Percentiles rank a stretch among this genome's conserved stretches.
Conservation (phyloP, 345 rosid species). For the Hibiscus trionum region DNA sequence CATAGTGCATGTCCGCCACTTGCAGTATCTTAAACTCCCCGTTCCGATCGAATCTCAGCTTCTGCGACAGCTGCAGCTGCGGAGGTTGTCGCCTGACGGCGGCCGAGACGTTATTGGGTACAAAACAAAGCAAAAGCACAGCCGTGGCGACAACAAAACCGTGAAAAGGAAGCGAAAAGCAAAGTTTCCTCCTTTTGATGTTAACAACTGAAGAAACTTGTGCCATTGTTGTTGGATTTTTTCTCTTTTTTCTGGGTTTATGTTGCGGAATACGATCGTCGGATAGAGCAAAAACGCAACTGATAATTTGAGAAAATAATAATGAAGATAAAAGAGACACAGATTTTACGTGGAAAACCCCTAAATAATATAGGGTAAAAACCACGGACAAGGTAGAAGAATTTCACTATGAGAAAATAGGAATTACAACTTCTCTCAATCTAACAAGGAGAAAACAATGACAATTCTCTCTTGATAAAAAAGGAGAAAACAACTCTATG, state of each 20-base stretch:
- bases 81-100: constrained; percentile 11
- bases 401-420: too few relatives aligned
- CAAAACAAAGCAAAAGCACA: constrained; percentile 17
- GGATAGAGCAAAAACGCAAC: too few relatives aligned
- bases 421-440: too few relatives aligned
- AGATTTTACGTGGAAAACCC: too few relatives aligned
- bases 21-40: constrained; percentile 84
- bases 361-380: too few relatives aligned
- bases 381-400: too few relatives aligned
- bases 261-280: too few relatives aligned
- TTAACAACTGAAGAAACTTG: constrained; percentile 5
- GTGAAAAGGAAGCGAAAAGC: constrained; percentile 6
- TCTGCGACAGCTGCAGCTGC: constrained; percentile 11
- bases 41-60: constrained; percentile 39
- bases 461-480: too few relatives aligned
- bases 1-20: constrained; percentile 92
- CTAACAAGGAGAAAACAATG: too few relatives aligned
- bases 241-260: not conserved
- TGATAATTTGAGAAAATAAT: too few relatives aligned
- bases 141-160: constrained; percentile 8
- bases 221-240: not conserved
- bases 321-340: too few relatives aligned
- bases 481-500: too few relatives aligned
- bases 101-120: constrained; percentile 8
- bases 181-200: not conserved